Conservation (phyloP, 495 filamentous ascomycete genomes). For the Patellaria atrata region DNA sequence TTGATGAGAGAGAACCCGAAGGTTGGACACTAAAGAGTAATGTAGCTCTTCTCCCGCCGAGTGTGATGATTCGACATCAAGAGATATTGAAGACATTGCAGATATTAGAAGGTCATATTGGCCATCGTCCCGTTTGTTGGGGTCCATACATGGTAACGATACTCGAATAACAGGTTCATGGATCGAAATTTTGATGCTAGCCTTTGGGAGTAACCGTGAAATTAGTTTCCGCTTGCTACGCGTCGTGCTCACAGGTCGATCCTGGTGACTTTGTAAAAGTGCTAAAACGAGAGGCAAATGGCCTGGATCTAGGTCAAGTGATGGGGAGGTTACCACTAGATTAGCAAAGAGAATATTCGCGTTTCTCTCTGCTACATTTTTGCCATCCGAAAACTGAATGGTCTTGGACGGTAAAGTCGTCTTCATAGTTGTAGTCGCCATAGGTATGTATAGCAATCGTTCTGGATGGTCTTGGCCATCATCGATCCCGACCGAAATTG, state of each 20-base stretch:
- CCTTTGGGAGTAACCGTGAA: constrained; percentile 85
- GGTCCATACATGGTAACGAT: constrained; percentile 59
- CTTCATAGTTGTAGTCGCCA: constrained; percentile 91
- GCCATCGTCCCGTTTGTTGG: constrained; percentile 36
- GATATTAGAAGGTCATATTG: constrained; percentile 93
- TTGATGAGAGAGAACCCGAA: constrained; percentile 73
- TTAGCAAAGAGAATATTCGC: constrained; percentile 95
- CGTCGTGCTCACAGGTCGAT: constrained; percentile 7
- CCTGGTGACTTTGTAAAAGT: constrained; percentile 27
- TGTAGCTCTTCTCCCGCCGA: constrained; percentile 70
- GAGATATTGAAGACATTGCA: constrained; percentile 76
- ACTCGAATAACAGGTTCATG: constrained; percentile 92
- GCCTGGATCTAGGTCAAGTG: constrained; percentile 84
- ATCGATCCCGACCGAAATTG: constrained; percentile 80
- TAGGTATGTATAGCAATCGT: constrained; percentile 83
- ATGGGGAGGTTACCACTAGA: constrained; percentile 88
- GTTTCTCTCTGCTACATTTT: constrained; percentile 72
- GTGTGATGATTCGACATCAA: constrained; percentile 90
- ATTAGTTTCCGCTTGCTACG: constrained; percentile 51
- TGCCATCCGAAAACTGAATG: constrained; percentile 60
- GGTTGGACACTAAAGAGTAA: constrained; percentile 69
- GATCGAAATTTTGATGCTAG: constrained; percentile 85
- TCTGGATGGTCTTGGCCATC: constrained; percentile 74
- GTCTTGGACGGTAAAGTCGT: constrained; percentile 94
- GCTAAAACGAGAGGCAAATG: constrained; percentile 77